Evolutionary conservation across 2,329 filamentous ascomycete genomes (phyloP), one percentile per base, ranked within the genome.

Genomic region (Aspergillus persii): DNA sequence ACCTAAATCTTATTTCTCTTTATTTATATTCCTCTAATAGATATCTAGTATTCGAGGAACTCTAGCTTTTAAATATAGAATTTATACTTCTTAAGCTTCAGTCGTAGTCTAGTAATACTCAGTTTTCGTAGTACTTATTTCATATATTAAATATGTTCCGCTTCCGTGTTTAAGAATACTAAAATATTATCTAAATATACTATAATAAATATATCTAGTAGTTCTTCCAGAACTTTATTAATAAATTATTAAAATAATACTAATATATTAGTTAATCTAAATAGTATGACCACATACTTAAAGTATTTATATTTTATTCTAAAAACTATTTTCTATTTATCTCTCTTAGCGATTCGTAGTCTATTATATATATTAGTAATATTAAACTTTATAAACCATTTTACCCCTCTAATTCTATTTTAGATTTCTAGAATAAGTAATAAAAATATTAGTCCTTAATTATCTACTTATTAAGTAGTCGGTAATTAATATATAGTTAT

Each of bases 241-340:
- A n/a, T n/a, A n/a, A 48, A 56, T 49, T 2, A 46, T 30, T 58
- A n/a, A 46, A 54, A 55, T 51, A 56, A 51, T 50, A 46, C 18
- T 36, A 54, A 59, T 54, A 31, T 60, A 57, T 52, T 60, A 36
- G 47, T 65, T 58, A 60, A 61, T 59, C 65, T 60, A 58, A 76
- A 75, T 12, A 60, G 61, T 56, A 73, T 72, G n/a, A 74, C 53
- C 27, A 68, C 41, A 53, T 72, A 75, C 50, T 75, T 60, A 60
- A 61, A 76, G 31, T 67, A 53, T 4, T 62, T 58, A 51, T 65
- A 72, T 31, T 52, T 48, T 11, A 30, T 70, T 26, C 59, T 53
- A 61, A 75, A 75, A 18, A 56, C 61, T 7, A 54, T 76, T 53
- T 74, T 75, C 60, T 61, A 74, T 63, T 74, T 53, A 31, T 76